These are phyloP conservation scores for Tagetes patula DNA, from an alignment of 129 eudicot genomes.

Conservation along the genomic window DNA sequence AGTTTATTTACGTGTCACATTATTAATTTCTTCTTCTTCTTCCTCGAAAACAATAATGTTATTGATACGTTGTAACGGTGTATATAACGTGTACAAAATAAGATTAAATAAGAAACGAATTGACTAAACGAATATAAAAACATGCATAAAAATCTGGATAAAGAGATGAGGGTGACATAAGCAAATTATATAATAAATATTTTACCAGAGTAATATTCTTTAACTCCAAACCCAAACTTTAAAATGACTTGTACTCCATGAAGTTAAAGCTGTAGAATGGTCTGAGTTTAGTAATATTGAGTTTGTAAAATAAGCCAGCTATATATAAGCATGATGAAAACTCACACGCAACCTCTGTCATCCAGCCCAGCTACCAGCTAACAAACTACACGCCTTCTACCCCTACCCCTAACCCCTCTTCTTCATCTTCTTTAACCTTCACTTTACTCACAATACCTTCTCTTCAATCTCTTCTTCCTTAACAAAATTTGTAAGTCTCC, in stretches of 20 bases:
- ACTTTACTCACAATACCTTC: conserved; percentile 5
- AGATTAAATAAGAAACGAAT: conserved; percentile 21
- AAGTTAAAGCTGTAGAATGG: not conserved
- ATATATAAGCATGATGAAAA: conserved; percentile 34
- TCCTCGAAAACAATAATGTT: not conserved
- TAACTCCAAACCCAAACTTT: not conserved
- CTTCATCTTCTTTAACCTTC: conserved; percentile 19
- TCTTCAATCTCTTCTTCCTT: conserved; percentile 37
- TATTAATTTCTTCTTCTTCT: not conserved
- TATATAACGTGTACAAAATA: conserved; percentile 28
- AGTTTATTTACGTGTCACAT: not conserved
- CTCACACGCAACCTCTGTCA: conserved; percentile 49
- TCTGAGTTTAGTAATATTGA: not conserved
- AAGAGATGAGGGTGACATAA: conserved; percentile 31
- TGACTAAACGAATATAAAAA: conserved; percentile 25
- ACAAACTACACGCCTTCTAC: conserved; percentile 43
- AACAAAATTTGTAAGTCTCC: conserved; percentile 28
- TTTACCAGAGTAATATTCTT: conserved; percentile 19
- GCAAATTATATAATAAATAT: conserved; percentile 20
- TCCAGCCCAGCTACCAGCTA: conserved; percentile 40
- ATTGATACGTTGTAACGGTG: not conserved
- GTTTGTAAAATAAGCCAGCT: not conserved
- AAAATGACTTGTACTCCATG: not conserved
- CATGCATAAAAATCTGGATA: conserved; percentile 28
- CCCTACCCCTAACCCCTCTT: not conserved